Evolutionary conservation across 306 rosid genomes (phyloP).

Genomic region (Oxytropis ochrocephala): DNA sequence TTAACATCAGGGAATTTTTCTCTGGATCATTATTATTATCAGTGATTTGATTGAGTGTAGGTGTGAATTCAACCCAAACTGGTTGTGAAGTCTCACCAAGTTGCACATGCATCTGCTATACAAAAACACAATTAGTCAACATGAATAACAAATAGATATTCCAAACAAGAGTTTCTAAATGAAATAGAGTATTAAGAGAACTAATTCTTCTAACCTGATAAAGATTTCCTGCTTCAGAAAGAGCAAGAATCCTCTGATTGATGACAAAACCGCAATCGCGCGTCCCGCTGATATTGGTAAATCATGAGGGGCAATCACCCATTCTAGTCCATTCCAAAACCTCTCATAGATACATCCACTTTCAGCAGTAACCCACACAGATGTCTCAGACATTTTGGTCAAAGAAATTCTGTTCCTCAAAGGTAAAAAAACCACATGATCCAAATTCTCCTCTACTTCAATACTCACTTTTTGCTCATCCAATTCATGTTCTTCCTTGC

Average conservation of each 20-base stretch:
- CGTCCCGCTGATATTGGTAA: conserved; percentile 54
- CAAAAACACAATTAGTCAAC: neutral
- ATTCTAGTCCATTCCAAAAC: conserved; percentile 95
- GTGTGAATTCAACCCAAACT: conserved; percentile 57
- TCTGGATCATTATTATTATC: conserved; percentile 29
- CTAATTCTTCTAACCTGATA: conserved; percentile 51
- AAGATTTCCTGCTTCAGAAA: conserved; percentile 67
- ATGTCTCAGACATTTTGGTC: conserved; percentile 67
- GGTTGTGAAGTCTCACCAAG: conserved; percentile 64
- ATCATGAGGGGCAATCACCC: conserved; percentile 89
- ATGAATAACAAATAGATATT: neutral
- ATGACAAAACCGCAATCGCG: conserved; percentile 57
- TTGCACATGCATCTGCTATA: conserved; percentile 63
- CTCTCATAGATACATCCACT: conserved; percentile 94
- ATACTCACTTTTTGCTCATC: conserved; percentile 18
- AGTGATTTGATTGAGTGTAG: conserved; percentile 37
- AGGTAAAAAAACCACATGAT: conserved; percentile 37
- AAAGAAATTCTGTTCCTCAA: conserved; percentile 70
- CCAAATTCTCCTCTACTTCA: conserved; percentile 10
- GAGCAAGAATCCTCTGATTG: conserved; percentile 66
- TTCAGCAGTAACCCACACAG: conserved; percentile 82
- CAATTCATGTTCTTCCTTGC: conserved; percentile 25
- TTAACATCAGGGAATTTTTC: conserved; percentile 27
- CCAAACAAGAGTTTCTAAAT: neutral
- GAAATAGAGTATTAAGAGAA: conserved; percentile 2